Percentiles rank a stretch among this genome's conserved stretches.
These are phyloP conservation scores for Elsinoe perseae DNA, from an alignment of 2,329 filamentous ascomycete genomes.

Conservation along the genomic window DNA sequence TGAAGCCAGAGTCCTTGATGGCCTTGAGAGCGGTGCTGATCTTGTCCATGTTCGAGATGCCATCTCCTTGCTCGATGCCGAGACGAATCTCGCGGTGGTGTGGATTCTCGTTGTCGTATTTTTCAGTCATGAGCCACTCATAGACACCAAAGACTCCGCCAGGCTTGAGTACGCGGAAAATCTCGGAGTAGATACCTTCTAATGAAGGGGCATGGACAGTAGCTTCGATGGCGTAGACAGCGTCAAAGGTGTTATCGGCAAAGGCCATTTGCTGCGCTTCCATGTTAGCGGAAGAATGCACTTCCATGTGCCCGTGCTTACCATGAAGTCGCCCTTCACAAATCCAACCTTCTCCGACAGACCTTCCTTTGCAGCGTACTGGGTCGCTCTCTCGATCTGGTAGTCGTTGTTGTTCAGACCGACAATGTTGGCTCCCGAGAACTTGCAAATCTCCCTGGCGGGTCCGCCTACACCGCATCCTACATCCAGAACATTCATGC, in stretches of 20 bases:
- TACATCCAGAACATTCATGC: slow-evolving; percentile 88
- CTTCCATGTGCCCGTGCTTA: slow-evolving; percentile 32
- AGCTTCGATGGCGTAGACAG: slow-evolving; percentile 94
- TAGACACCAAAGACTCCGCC: slow-evolving; percentile 95
- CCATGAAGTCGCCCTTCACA: slow-evolving; percentile 96
- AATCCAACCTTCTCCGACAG: slow-evolving; percentile 73
- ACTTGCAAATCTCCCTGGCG: slow-evolving; percentile 91
- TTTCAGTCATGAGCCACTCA: slow-evolving; percentile 97
- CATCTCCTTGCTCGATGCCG: slow-evolving; percentile 90
- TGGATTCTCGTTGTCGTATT: slow-evolving; percentile 82
- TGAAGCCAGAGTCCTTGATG: slow-evolving; percentile 81
- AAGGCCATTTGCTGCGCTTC: slow-evolving; percentile 92
- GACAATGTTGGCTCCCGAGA: slow-evolving; percentile 79
- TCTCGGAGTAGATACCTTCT: slow-evolving; percentile 87
- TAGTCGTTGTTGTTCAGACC: slow-evolving; percentile 99
- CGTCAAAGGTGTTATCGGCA: slow-evolving; percentile 84
- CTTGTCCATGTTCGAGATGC: slow-evolving; percentile 95
- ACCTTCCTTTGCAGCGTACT: slow-evolving; percentile 74
- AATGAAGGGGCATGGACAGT: slow-evolving; percentile 90
- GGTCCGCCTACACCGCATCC: slow-evolving; percentile 96
- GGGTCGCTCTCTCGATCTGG: slow-evolving; percentile 88
- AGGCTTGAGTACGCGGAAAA: slow-evolving; percentile 90
- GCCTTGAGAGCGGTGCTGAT: slow-evolving; percentile 72
- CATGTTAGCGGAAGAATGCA: too few species aligned
- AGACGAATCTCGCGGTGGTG: slow-evolving; percentile 84